Evolutionary conservation across 2,329 filamentous ascomycete species (phyloP), one percentile per base, ranked within the genome.

Genomic region (Pestalotiopsis sp.): DNA sequence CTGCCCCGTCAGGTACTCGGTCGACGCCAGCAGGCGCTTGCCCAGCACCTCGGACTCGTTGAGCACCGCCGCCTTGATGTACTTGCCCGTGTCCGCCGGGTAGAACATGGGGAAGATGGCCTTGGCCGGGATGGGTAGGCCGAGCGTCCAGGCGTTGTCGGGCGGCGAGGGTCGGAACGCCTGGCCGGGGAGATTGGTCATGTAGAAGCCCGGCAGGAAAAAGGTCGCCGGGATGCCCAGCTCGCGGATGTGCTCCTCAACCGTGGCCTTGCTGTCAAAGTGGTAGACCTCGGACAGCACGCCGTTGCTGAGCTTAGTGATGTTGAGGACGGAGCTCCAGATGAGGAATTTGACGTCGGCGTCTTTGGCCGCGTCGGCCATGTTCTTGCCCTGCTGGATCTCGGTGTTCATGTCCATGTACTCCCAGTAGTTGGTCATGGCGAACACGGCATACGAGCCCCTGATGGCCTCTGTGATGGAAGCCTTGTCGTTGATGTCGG

Each of bases 341-440:
- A 85, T 80, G 67, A 80, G 80, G 68, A 84, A 83, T 65, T 82
- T 74, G 17, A 85, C 79, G 38, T 79, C 79, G 9, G 78, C 73
- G 74, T 81, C 80, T 79, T 85, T 83, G 62, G 80, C 81, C 3
- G 81, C 83, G 70, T 85, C 83, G 41, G 82, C 83, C 49, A 85
- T 78, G 68, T 82, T 81, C 71, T 82, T 87, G 76, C 82, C 83
- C 81, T 81, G 86, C 77, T 76, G 79, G 72, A 77, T 72, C 72
- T 84, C 79, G 69, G 83, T 71, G n/a, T 82, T 69, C 74, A 80
- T 78, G 74, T 80, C 73, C 72, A 77, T 71, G 68, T 75, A 80
- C 68, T 84, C 81, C 85, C 84, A 86, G 76, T 81, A 86, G 76
- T 87, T 85, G 41, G 86, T 88, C 13, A 87, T 81, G 41, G 78